Evolutionary conservation across 805 yeast species (phyloP), one percentile per base, ranked within the genome.

Genomic region (Ogataea trehaloabstinens): DNA sequence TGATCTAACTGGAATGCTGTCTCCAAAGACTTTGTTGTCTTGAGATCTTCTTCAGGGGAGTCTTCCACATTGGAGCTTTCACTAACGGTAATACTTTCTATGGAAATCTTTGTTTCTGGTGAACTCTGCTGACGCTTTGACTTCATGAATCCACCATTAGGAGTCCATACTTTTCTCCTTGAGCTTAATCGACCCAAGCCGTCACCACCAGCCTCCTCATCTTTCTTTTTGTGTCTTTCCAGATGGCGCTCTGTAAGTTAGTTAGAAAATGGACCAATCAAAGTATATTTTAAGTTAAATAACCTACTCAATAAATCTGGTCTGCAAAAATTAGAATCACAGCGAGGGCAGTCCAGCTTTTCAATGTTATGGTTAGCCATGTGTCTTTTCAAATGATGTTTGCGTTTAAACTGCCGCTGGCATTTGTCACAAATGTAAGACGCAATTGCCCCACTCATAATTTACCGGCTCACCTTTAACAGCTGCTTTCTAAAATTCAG

Each of bases 361-460:
- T 20, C 37, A 6, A 28, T 37, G 27, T 40, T 39, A 24, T 48
- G 52, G 24, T 46, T 46, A 10, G 32, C 24, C 48, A 37, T 38
- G 28, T 48, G 52, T 12, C 52, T 37, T 24, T 41, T 40, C 19
- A 48, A 28, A 31, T 48, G 52, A 25, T 48, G 46, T 15, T 43
- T 48, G n/a, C 52, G 35, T 27, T 46, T 48, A 43, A 48, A 48
- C 6, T 10, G 19, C 20, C 39, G 43, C 8, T 42, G 34, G 27
- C 52, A 48, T 34, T 37, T 38, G 8, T 42, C 45, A 18, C 48
- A 46, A 16, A 27, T 7, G 30, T 27, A n/a, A 12, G 25, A 8
- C 25, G 12, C 12, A 22, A 12, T 22, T 22, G 25, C 8, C 25
- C 12, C 8, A 12, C 11, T 22, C 12, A 22, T 12, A 10, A 10